Evolutionary conservation across 1,284 basidiomycete genomes (phyloP).

Genomic region (Tranzscheliella williamsii): DNA sequence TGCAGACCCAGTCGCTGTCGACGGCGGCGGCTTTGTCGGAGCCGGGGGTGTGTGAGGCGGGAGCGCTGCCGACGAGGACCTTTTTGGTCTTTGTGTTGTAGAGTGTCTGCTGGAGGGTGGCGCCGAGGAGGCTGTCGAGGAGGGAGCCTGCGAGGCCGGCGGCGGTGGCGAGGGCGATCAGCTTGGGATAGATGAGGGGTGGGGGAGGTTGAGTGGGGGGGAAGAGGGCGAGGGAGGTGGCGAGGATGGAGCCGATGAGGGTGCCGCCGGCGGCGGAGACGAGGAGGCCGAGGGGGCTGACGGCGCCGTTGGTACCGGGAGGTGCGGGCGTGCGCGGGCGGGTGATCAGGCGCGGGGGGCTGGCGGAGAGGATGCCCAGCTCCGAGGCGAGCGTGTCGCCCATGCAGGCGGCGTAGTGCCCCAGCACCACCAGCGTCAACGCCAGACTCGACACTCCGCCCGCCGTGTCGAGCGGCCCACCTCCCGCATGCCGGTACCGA

Average conservation of each 20-base stretch:
- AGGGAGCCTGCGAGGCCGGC: conserved; percentile 67
- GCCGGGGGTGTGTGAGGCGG: neutral
- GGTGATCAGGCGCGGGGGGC: conserved; percentile 39
- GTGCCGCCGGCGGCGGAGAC: conserved; percentile 75
- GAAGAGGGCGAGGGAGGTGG: conserved; percentile 64
- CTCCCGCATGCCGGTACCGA: no score
- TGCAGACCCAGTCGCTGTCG: conserved; percentile 62
- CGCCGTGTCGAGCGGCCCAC: no score
- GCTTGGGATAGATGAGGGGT: conserved; percentile 64
- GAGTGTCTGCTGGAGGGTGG: conserved; percentile 79
- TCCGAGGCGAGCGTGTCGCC: conserved; percentile 54
- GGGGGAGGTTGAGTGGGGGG: neutral
- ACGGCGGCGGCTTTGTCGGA: conserved; percentile 47
- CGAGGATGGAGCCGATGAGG: conserved; percentile 60
- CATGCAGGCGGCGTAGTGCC: conserved; percentile 51
- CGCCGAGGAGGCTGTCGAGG: conserved; percentile 70
- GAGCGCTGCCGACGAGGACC: conserved; percentile 64
- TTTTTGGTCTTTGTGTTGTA: conserved; percentile 71
- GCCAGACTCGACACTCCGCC: no score
- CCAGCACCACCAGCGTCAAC: conserved; percentile 29
- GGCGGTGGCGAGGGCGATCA: conserved; percentile 62
- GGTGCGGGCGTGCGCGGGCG: conserved; percentile 81
- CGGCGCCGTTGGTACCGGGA: conserved; percentile 87
- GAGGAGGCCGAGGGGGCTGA: conserved; percentile 74
- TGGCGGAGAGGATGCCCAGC: conserved; percentile 46